phyloP scores from a whole-genome alignment of 1,139 yeast genomes.

The Saccharomyces hybrid region DNA sequence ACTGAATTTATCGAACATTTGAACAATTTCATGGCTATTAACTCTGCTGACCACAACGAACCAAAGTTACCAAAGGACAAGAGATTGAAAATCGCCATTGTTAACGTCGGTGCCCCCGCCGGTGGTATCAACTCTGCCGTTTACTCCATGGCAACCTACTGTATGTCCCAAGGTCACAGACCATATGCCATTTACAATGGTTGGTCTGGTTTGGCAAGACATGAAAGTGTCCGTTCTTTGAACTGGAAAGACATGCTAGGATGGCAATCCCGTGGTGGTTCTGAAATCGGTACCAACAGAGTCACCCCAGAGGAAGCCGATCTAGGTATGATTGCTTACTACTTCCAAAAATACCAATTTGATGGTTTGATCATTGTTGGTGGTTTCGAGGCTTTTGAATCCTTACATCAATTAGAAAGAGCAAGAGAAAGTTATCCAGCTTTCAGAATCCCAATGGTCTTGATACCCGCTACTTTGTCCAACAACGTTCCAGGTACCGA shows the following conservation, averaged over 20 bases:
- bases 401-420: constrained; percentile 69
- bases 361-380: constrained; percentile 88
- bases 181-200: constrained; percentile 88
- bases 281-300: constrained; percentile 92
- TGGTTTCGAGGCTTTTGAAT: constrained; percentile 87
- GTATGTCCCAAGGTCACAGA: constrained; percentile 83
- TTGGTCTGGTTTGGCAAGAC: constrained; percentile 79
- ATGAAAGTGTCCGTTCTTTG: constrained; percentile 66
- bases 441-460: constrained; percentile 85
- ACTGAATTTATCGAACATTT: constrained; percentile 78
- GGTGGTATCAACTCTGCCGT: constrained; percentile 94
- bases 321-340: constrained; percentile 80
- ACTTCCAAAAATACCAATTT: constrained; percentile 75
- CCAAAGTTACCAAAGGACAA: constrained; percentile 43
- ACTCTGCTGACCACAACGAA: constrained; percentile 58
- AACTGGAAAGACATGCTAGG: constrained; percentile 82
- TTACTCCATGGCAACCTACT: constrained; percentile 83
- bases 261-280: constrained; percentile 90
- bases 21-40: constrained; percentile 59
- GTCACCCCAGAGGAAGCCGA: constrained; percentile 70
- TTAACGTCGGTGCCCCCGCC: constrained; percentile 95
- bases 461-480: constrained; percentile 93
- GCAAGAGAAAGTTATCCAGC: constrained; percentile 75
- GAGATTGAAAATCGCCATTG: constrained; percentile 59
- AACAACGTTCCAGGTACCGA: constrained; percentile 96